Evolutionary conservation across 164 flowering plant genomes (phyloP).

Genomic region (Cinnamomum chago): DNA sequence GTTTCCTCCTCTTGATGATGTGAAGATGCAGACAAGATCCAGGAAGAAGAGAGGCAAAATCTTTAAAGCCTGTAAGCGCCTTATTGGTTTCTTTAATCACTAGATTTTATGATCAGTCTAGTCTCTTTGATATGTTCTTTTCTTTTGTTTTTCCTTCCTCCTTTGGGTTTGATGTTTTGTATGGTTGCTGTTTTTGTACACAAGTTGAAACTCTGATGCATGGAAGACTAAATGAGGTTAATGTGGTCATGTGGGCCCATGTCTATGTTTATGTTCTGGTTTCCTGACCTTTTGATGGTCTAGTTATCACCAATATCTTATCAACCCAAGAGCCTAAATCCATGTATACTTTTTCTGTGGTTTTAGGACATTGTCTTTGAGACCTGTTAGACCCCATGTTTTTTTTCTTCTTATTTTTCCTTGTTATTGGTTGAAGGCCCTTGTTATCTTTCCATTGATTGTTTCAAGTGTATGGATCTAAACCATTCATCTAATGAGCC

Average conservation of each 20-base stretch:
- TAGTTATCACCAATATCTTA: too few relatives aligned
- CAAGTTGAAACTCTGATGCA: not conserved
- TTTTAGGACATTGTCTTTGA: too few relatives aligned
- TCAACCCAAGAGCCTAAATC: too few relatives aligned
- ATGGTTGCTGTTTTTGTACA: not conserved
- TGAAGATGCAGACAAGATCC: conserved; percentile 4
- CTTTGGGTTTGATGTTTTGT: not conserved
- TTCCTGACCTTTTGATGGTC: too few relatives aligned
- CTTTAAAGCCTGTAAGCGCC: conserved; percentile 18
- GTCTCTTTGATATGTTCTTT: not conserved
- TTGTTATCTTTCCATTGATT: too few relatives aligned
- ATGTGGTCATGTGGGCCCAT: not conserved
- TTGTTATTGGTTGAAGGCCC: too few relatives aligned
- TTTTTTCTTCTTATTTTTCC: too few relatives aligned
- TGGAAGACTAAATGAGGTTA: not conserved
- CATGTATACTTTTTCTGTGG: too few relatives aligned
- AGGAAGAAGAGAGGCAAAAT: conserved; percentile 12
- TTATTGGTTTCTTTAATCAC: conserved; percentile 6
- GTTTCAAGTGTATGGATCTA: too few relatives aligned
- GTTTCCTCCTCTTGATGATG: conserved; percentile 1
- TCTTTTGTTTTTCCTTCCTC: too few relatives aligned
- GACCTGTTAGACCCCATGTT: too few relatives aligned
- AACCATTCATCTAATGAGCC: too few relatives aligned
- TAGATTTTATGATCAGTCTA: not conserved
- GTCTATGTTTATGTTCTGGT: not conserved